phyloP scores from a whole-genome alignment of 1,284 basidiomycete genomes.

The Mycena sp. region DNA sequence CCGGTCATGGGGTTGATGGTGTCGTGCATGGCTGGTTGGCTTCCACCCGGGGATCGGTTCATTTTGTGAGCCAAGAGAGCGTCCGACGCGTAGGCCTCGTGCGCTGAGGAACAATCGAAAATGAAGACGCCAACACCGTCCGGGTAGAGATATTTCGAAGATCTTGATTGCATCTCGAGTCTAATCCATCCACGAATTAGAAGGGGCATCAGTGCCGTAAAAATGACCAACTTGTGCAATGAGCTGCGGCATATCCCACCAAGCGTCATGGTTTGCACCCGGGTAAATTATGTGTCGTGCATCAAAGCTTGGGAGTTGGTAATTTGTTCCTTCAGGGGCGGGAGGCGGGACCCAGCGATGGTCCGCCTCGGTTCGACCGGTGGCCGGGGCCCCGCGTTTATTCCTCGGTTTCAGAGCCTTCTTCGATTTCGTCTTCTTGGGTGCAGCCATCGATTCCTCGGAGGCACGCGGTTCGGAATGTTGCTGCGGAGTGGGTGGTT shows the following conservation, averaged over 20 bases:
- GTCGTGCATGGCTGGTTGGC: slow-evolving; percentile 15
- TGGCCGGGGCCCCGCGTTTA: no score
- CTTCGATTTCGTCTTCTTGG: neutral
- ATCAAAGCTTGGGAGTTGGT: slow-evolving; percentile 27
- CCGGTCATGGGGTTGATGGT: slow-evolving; percentile 5
- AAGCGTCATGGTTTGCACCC: slow-evolving; percentile 24
- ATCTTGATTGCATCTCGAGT: slow-evolving; percentile 25
- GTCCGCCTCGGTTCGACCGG: slow-evolving; percentile 2
- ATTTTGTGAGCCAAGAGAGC: slow-evolving; percentile 30
- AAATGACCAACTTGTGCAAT: slow-evolving; percentile 24
- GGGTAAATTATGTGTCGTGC: slow-evolving; percentile 23
- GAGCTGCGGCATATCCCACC: slow-evolving; percentile 30
- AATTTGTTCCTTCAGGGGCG: slow-evolving; percentile 38
- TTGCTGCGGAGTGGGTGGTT: no score
- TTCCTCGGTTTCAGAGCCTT: no score
- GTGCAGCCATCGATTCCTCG: neutral
- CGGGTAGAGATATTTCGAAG: slow-evolving; percentile 25
- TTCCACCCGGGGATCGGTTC: slow-evolving; percentile 26
- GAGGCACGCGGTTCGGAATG: no score
- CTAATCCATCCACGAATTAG: neutral
- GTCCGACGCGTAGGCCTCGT: slow-evolving; percentile 29
- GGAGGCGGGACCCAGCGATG: slow-evolving; percentile 36
- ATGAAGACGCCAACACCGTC: slow-evolving; percentile 27
- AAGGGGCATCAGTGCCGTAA: neutral
- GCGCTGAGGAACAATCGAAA: slow-evolving; percentile 33